Conservation (phyloP, 2,329 filamentous ascomycete genomes). For the Monosporascus sp. region DNA sequence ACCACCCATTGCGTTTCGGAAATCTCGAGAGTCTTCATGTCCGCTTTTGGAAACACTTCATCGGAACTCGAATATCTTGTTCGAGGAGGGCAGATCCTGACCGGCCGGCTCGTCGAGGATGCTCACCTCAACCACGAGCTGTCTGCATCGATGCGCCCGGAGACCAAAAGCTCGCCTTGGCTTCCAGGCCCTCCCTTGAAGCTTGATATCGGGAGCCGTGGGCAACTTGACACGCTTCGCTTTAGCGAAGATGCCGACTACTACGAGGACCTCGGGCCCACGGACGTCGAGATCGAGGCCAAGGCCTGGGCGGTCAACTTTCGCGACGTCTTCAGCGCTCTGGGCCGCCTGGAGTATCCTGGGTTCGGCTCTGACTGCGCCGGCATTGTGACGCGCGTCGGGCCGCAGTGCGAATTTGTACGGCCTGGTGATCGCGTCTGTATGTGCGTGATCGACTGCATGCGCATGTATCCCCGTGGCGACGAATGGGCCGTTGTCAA, state of each 20-base stretch:
- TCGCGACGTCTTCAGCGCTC: neutral
- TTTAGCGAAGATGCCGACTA: neutral
- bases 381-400: neutral
- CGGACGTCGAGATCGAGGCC: neutral
- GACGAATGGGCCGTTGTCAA: neutral
- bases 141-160: neutral
- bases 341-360: neutral
- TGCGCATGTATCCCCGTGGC: neutral
- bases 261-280: neutral
- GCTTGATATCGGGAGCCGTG: conserved; percentile 1
- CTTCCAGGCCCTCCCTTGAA: conserved; percentile 3
- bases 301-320: neutral
- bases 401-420: neutral
- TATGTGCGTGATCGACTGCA: neutral
- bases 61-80: conserved; percentile 5
- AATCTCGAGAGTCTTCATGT: neutral
- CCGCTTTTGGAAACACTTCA: neutral
- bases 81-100: neutral
- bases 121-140: neutral
- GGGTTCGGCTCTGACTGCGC: neutral
- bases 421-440: neutral
- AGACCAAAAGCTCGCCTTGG: conserved; percentile 1
- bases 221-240: neutral
- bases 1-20: neutral
- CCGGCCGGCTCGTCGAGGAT: conserved; percentile 1